Conservation (phyloP, 139 green algal genomes). For the Gonium pectorale region DNA sequence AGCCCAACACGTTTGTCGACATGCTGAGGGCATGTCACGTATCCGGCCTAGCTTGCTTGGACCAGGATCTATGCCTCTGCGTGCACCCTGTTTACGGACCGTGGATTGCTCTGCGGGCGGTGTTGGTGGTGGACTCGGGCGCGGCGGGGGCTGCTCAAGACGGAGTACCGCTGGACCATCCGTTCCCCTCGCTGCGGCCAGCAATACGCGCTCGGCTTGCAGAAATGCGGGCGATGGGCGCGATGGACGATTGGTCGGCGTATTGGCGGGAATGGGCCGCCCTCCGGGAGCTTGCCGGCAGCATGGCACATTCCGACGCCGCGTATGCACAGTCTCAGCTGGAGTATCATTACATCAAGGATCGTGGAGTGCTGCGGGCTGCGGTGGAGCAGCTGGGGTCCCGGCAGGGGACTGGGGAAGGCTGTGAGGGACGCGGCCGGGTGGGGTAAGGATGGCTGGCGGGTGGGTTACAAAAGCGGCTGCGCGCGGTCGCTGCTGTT, state of each 20-base stretch:
- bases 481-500: too few species aligned
- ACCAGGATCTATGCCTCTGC: slow-evolving; percentile 5
- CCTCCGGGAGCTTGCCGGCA: neutral
- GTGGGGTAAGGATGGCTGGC: too few species aligned
- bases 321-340: neutral
- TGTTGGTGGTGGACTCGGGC: neutral
- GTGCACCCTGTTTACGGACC: neutral
- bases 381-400: too few species aligned
- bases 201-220: neutral
- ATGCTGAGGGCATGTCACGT: neutral
- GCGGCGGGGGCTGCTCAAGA: too few species aligned
- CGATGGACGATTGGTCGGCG: neutral
- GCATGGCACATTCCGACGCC: too few species aligned
- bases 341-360: slow-evolving; percentile 10
- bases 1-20: slow-evolving; percentile 1
- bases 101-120: slow-evolving; percentile 17
- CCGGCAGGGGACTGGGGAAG: too few species aligned
- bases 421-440: too few species aligned
- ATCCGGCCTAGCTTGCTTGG: neutral
- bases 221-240: neutral
- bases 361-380: neutral
- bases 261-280: neutral
- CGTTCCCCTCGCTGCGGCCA: neutral
- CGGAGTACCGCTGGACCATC: neutral
- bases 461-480: too few species aligned